A percentile compares a stretch with the other conserved stretches of the same genome.
These are phyloP conservation scores for Trypanosoma caninum DNA, from an alignment of 208 protist species.

Conservation along the genomic window DNA sequence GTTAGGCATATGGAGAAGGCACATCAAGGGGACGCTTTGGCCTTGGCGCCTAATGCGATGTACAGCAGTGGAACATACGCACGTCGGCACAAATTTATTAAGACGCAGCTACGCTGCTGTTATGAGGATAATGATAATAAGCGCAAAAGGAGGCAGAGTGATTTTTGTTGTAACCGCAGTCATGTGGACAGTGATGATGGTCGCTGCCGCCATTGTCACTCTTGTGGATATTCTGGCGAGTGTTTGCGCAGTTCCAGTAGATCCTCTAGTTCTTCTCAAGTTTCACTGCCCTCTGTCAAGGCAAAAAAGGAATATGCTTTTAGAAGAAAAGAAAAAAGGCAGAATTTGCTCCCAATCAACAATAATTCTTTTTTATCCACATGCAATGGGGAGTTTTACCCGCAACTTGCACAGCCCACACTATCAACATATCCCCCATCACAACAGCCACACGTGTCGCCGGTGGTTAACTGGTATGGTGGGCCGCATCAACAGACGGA, in stretches of 20 bases:
- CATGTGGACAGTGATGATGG: no score
- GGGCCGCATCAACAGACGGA: background rate
- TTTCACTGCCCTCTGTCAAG: background rate
- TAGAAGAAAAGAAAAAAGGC: no score
- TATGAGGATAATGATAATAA: slow-evolving; percentile 1
- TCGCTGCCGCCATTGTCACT: no score
- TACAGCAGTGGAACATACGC: slow-evolving; percentile 26
- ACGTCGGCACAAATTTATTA: slow-evolving; percentile 24
- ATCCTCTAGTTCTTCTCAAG: background rate
- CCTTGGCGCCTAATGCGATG: slow-evolving; percentile 28
- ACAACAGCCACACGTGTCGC: no score
- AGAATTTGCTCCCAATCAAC: no score
- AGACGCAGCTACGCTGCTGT: slow-evolving; percentile 17
- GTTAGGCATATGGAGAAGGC: slow-evolving; percentile 26
- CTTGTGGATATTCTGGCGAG: background rate
- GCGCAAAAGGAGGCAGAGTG: background rate
- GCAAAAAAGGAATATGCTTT: no score
- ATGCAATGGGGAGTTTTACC: no score
- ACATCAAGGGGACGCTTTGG: slow-evolving; percentile 31
- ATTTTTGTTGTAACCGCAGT: no score
- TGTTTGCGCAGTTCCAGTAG: background rate
- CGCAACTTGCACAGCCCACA: no score
- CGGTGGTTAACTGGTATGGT: background rate
- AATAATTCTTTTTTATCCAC: no score
- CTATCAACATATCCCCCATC: no score